Percentiles rank a stretch among this genome's conserved stretches.
phyloP scores from a whole-genome alignment of 305 asterid species.

The Coffea humblotiana region DNA sequence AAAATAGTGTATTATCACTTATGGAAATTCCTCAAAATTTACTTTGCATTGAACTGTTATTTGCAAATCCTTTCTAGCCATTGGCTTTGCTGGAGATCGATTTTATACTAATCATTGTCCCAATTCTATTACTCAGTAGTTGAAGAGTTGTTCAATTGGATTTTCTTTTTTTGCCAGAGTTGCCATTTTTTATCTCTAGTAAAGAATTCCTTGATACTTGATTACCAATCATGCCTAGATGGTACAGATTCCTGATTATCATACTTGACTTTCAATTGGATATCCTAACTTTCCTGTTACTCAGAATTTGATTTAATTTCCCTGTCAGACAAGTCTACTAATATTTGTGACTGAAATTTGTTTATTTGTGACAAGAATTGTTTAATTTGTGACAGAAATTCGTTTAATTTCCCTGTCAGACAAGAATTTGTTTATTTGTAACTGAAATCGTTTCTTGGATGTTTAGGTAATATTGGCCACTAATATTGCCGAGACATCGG shows the following conservation, averaged over 20 bases:
- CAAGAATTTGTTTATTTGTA: not conserved
- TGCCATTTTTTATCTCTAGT: not conserved
- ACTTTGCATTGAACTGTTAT: not conserved
- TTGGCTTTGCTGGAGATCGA: not conserved
- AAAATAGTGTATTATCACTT: not conserved
- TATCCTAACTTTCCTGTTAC: not conserved
- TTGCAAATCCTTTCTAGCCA: not conserved
- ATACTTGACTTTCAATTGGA: not conserved
- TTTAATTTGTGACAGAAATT: not conserved
- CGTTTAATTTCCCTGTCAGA: not conserved
- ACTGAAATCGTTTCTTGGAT: slow-evolving; percentile 1
- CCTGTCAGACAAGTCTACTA: too few species aligned
- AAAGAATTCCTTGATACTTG: not conserved
- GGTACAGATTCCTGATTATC: not conserved
- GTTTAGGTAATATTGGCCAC: slow-evolving; percentile 86
- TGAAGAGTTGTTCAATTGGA: not conserved
- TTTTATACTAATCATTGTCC: not conserved
- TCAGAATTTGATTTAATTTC: not conserved
- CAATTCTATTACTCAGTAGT: not conserved
- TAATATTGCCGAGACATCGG: slow-evolving; percentile 97
- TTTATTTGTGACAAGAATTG: not conserved
- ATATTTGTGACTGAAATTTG: slow-evolving; percentile 5
- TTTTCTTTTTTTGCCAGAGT: not conserved
- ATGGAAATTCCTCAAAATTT: not conserved
- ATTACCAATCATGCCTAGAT: not conserved